These are phyloP conservation scores for Erodium trifolium DNA, from an alignment of 441 rosid species.

Conservation along the genomic window DNA sequence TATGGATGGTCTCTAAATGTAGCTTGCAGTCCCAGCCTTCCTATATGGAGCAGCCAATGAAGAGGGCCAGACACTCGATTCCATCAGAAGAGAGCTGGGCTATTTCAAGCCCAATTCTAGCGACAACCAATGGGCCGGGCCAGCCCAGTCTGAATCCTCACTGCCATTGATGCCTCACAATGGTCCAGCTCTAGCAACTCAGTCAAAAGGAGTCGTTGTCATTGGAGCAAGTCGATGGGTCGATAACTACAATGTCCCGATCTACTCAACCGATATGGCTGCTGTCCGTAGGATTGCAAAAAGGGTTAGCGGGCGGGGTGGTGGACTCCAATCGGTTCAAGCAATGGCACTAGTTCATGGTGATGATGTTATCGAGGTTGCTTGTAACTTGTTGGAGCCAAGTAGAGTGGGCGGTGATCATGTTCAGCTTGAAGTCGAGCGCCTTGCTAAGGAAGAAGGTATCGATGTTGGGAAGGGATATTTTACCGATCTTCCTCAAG, in stretches of 20 bases:
- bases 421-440: constrained; percentile 65
- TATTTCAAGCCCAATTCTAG: constrained; percentile 65
- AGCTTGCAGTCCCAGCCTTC: constrained; percentile 66
- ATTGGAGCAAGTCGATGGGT: constrained; percentile 79
- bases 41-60: constrained; percentile 66
- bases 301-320: constrained; percentile 63
- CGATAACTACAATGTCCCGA: constrained; percentile 70
- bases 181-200: constrained; percentile 50
- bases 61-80: constrained; percentile 59
- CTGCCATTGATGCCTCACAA: constrained; percentile 53
- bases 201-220: constrained; percentile 49
- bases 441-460: constrained; percentile 49
- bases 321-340: constrained; percentile 70
- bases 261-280: constrained; percentile 41
- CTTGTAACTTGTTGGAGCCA: constrained; percentile 78
- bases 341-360: constrained; percentile 81
- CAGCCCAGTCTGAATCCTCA: constrained; percentile 32
- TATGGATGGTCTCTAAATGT: constrained; percentile 22
- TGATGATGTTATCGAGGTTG: constrained; percentile 61
- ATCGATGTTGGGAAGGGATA: constrained; percentile 61
- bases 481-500: constrained; percentile 60
- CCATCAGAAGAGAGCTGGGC: constrained; percentile 74
- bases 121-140: constrained; percentile 62
- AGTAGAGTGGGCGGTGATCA: constrained; percentile 52
- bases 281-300: constrained; percentile 55